Evolutionary conservation across 495 filamentous ascomycete species (phyloP).

Genomic region (Trichoderma reesei): DNA sequence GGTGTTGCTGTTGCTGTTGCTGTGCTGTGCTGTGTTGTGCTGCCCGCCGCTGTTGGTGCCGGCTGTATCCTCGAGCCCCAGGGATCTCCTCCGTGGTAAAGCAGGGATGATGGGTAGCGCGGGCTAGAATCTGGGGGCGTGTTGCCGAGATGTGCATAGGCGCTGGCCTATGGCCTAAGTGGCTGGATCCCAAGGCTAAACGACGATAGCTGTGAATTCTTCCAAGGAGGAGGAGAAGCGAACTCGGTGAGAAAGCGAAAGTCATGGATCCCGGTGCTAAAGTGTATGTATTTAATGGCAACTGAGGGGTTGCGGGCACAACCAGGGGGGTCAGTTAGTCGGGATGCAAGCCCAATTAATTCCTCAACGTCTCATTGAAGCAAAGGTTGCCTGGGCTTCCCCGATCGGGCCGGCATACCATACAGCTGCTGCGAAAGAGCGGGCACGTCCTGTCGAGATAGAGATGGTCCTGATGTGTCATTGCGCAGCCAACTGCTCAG

Average conservation of each 20-base stretch:
- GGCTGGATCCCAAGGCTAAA: background rate
- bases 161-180: background rate
- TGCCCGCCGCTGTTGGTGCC: background rate
- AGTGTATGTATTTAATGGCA: background rate
- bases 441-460: background rate
- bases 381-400: background rate
- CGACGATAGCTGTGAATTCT: conserved; percentile 5
- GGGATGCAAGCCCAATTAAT: conserved; percentile 2
- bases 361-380: background rate
- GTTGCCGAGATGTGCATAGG: conserved; percentile 1
- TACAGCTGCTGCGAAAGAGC: background rate
- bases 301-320: conserved; percentile 1
- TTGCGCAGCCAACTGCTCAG: background rate
- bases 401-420: background rate
- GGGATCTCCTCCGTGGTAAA: background rate
- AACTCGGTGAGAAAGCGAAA: conserved; percentile 6
- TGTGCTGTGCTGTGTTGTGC: background rate
- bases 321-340: background rate
- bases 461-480: background rate
- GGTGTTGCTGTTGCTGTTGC: conserved; percentile 4
- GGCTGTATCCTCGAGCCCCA: background rate
- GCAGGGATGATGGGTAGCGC: conserved; percentile 8
- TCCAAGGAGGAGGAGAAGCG: conserved; percentile 7
- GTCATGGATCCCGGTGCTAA: conserved; percentile 2
- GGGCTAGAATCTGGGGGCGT: background rate